phyloP scores from a whole-genome alignment of 176 grass and related monocot species.

The Lolium multiflorum region DNA sequence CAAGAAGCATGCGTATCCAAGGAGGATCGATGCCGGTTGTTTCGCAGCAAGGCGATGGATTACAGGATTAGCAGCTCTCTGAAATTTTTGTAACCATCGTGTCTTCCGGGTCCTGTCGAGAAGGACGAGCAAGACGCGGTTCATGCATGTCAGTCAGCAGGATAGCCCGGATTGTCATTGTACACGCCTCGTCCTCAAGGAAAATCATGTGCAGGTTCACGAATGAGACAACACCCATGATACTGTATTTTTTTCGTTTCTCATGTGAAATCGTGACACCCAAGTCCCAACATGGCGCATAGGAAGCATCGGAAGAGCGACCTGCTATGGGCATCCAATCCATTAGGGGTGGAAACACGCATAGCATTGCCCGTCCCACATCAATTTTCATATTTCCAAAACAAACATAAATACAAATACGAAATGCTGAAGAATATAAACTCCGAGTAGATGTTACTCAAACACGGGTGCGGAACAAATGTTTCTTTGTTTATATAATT shows the following conservation, averaged over 20 bases:
- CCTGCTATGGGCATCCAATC: neutral
- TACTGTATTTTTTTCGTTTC: neutral
- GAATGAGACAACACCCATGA: neutral
- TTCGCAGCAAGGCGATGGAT: neutral
- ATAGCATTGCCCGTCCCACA: no score
- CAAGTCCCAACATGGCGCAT: neutral
- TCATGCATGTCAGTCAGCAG: slow-evolving; percentile 17
- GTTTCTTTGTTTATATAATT: no score
- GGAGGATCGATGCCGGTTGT: slow-evolving; percentile 32
- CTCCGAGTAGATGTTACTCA: no score
- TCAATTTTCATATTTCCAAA: no score
- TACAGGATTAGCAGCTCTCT: neutral
- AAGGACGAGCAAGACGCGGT: neutral
- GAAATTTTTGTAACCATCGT: neutral
- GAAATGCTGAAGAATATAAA: no score
- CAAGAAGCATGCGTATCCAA: slow-evolving; percentile 30
- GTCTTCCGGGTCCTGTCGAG: slow-evolving; percentile 43
- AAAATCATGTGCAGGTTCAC: slow-evolving; percentile 1
- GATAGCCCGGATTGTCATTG: neutral
- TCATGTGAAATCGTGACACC: neutral
- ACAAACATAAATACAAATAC: no score
- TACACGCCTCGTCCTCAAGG: neutral
- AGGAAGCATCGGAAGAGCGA: neutral
- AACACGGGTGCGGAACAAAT: no score
- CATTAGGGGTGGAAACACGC: no score